phyloP scores from a whole-genome alignment of 2,329 filamentous ascomycete genomes.

The Orbilia brochopaga region DNA sequence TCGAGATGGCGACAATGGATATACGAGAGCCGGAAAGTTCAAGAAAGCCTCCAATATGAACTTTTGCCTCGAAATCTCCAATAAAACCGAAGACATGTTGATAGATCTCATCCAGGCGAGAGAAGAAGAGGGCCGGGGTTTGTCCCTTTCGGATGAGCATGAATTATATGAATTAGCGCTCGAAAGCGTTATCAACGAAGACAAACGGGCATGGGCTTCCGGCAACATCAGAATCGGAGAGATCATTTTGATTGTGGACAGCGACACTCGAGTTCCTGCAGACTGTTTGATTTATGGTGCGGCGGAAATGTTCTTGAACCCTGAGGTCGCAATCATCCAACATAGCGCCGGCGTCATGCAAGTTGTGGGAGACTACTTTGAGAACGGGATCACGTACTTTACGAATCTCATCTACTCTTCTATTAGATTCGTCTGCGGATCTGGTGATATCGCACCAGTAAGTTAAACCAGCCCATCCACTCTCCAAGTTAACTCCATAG shows the following conservation, averaged over 20 bases:
- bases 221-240: slow-evolving; percentile 69
- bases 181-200: slow-evolving; percentile 63
- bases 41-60: slow-evolving; percentile 81
- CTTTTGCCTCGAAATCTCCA: slow-evolving; percentile 68
- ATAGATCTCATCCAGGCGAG: background rate
- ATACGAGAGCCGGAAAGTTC: slow-evolving; percentile 69
- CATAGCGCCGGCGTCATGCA: slow-evolving; percentile 79
- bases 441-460: slow-evolving; percentile 71
- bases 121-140: background rate
- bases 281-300: slow-evolving; percentile 73
- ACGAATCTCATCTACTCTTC: slow-evolving; percentile 78
- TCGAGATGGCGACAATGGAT: slow-evolving; percentile 61
- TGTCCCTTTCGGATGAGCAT: slow-evolving; percentile 55
- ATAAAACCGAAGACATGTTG: slow-evolving; percentile 66
- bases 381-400: slow-evolving; percentile 78
- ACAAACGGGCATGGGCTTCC: slow-evolving; percentile 65
- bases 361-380: slow-evolving; percentile 73
- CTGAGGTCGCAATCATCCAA: slow-evolving; percentile 73
- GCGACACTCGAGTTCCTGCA: slow-evolving; percentile 70
- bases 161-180: slow-evolving; percentile 63
- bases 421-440: slow-evolving; percentile 72
- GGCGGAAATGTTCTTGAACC: slow-evolving; percentile 73
- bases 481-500: background rate
- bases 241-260: slow-evolving; percentile 72
- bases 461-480: background rate